These are phyloP conservation scores for Gonapodya prolifera DNA, from an alignment of 192 early-diverging fungal genomes.

Conservation along the genomic window DNA sequence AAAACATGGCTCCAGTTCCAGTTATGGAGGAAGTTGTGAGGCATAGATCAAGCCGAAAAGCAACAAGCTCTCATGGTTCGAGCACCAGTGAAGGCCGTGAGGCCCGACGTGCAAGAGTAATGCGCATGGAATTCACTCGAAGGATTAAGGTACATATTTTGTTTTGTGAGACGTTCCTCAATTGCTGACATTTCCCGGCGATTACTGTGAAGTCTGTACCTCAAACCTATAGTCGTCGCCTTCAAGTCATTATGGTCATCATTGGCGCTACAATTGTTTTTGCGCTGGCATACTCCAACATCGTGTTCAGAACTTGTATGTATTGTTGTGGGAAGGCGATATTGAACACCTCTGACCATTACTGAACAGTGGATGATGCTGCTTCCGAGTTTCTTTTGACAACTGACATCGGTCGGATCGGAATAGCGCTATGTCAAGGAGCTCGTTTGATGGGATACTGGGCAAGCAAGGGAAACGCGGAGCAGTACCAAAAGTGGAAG, in stretches of 20 bases:
- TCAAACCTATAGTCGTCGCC: not conserved
- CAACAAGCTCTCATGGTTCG: not conserved
- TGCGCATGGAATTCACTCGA: not conserved
- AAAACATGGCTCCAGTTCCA: too few relatives aligned
- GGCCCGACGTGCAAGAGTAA: not conserved
- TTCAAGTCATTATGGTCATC: not conserved
- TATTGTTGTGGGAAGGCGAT: too few relatives aligned
- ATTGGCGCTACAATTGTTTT: not conserved
- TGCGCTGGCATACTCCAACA: not conserved
- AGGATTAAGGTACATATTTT: not conserved
- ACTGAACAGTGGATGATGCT: not conserved
- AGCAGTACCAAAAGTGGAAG: not conserved
- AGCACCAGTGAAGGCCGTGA: not conserved
- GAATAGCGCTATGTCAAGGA: not conserved
- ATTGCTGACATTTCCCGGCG: not conserved
- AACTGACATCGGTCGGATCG: not conserved
- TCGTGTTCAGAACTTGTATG: not conserved
- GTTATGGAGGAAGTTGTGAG: too few relatives aligned
- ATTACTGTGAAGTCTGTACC: not conserved
- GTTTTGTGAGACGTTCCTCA: too few relatives aligned
- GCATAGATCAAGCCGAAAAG: too few relatives aligned
- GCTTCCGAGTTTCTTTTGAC: not conserved
- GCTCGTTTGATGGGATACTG: not conserved
- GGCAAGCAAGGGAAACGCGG: not conserved
- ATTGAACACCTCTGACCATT: too few relatives aligned